A percentile compares a stretch with the other conserved stretches of the same genome.
Evolutionary conservation across 805 yeast genomes (phyloP).

Genomic region (Zygotorulaspora danielsina): DNA sequence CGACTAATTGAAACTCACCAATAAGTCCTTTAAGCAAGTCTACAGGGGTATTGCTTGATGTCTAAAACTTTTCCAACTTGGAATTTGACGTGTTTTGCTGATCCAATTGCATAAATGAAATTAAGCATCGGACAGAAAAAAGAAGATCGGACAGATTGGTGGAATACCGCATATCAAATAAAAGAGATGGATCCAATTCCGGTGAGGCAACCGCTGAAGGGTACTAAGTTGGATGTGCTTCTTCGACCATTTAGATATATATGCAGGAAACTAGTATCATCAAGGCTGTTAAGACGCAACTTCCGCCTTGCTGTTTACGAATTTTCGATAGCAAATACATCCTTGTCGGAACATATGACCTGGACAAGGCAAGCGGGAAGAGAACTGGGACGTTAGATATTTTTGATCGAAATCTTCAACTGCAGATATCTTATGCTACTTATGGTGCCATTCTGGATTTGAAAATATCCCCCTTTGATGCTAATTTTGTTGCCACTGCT

Average conservation of each 20-base stretch:
- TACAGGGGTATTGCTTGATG: too few species aligned
- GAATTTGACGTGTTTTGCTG: conserved; percentile 1
- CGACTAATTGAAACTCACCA: too few species aligned
- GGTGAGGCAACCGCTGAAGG: too few species aligned
- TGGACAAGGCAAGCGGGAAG: conserved; percentile 52
- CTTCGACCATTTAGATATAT: too few species aligned
- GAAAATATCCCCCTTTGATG: conserved; percentile 57
- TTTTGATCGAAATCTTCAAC: conserved; percentile 27
- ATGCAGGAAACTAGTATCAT: conserved; percentile 21
- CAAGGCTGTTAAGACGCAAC: conserved; percentile 39
- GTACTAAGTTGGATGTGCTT: too few species aligned
- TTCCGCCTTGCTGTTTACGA: conserved; percentile 83
- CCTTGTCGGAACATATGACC: conserved; percentile 75
- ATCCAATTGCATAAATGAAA: not conserved
- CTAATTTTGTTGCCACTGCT: conserved; percentile 49
- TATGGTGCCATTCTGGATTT: conserved; percentile 73
- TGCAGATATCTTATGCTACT: conserved; percentile 36
- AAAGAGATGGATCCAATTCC: too few species aligned
- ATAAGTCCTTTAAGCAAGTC: too few species aligned
- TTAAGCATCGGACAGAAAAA: not conserved
- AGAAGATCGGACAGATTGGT: too few species aligned
- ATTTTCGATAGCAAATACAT: conserved; percentile 47
- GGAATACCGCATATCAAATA: too few species aligned
- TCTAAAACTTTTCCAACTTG: not conserved
- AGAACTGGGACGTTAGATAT: conserved; percentile 63